Percentiles rank a stretch among this genome's conserved stretches.
phyloP scores from a whole-genome alignment of 768 basidiomycete genomes.

The Lactarius quietus region DNA sequence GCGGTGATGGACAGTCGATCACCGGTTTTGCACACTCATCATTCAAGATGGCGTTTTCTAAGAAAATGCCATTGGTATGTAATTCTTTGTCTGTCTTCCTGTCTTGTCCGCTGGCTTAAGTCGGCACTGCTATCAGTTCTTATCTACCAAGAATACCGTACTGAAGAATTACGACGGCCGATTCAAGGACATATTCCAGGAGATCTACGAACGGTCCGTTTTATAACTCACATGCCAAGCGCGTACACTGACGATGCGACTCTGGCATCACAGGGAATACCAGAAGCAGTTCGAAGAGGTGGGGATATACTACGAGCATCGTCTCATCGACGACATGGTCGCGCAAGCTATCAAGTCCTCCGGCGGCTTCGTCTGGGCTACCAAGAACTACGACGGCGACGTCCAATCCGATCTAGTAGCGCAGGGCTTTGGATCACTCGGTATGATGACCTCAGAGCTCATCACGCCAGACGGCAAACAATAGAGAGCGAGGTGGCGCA shows the following conservation, averaged over 20 bases:
- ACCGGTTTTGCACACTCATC: conserved; percentile 94
- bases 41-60: conserved; percentile 90
- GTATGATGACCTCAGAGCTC: conserved; percentile 98
- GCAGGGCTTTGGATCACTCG: conserved; percentile 93
- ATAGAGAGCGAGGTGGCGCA: conserved; percentile 98
- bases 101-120: background rate
- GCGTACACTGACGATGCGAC: background rate
- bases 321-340: conserved; percentile 97
- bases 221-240: background rate
- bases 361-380: conserved; percentile 76
- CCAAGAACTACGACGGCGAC: conserved; percentile 56
- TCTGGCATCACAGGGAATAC: conserved; percentile 52
- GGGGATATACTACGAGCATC: conserved; percentile 91
- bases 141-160: conserved; percentile 99
- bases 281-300: conserved; percentile 62
- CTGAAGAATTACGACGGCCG: conserved; percentile 97
- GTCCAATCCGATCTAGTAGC: conserved; percentile 92
- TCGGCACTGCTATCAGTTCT: conserved; percentile 52
- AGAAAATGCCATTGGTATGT: conserved; percentile 68
- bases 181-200: conserved; percentile 99
- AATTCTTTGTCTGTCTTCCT: background rate
- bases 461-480: conserved; percentile 91
- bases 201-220: conserved; percentile 76
- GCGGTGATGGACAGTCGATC: conserved; percentile 59
- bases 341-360: conserved; percentile 96